These are phyloP conservation scores for Thraustotheca clavata DNA, from an alignment of 352 stramenopile genomes.

Conservation along the genomic window DNA sequence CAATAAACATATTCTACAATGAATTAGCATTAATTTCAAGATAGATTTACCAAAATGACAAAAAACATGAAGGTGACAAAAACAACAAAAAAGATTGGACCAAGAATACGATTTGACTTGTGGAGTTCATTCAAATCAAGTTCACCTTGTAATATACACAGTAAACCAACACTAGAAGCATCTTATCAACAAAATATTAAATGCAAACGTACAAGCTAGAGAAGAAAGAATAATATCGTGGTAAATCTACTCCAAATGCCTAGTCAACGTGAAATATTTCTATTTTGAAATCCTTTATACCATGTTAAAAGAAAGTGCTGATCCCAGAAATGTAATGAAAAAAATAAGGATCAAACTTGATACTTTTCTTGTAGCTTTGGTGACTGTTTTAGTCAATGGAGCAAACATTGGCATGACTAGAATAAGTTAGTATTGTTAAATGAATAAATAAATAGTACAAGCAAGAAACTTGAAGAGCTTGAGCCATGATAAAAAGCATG, in stretches of 20 bases:
- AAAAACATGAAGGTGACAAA: slow-evolving; percentile 22
- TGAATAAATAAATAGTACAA: not conserved
- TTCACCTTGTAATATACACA: slow-evolving; percentile 20
- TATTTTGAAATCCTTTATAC: not conserved
- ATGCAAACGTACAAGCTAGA: slow-evolving; percentile 8
- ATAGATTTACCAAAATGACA: slow-evolving; percentile 5
- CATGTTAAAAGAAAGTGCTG: slow-evolving; percentile 19
- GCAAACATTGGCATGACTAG: slow-evolving; percentile 21
- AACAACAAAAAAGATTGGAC: slow-evolving; percentile 19
- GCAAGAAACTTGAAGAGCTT: slow-evolving; percentile 22
- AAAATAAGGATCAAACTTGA: slow-evolving; percentile 16
- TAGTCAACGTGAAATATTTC: not conserved
- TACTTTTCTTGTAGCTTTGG: not conserved
- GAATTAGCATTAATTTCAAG: not conserved
- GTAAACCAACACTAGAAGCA: not conserved
- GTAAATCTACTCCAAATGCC: slow-evolving; percentile 16
- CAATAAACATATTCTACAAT: slow-evolving; percentile 22
- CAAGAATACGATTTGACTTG: slow-evolving; percentile 11
- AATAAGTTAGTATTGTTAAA: not conserved
- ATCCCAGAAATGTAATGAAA: slow-evolving; percentile 9
- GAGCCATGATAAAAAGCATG: slow-evolving; percentile 19
- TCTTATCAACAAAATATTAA: not conserved
- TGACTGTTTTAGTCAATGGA: slow-evolving; percentile 12
- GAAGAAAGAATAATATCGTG: slow-evolving; percentile 5
- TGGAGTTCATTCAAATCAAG: slow-evolving; percentile 20